A percentile compares a stretch with the other conserved stretches of the same genome.
Evolutionary conservation across 2,329 filamentous ascomycete species (phyloP).

Genomic region (Monilinia fructigena): DNA sequence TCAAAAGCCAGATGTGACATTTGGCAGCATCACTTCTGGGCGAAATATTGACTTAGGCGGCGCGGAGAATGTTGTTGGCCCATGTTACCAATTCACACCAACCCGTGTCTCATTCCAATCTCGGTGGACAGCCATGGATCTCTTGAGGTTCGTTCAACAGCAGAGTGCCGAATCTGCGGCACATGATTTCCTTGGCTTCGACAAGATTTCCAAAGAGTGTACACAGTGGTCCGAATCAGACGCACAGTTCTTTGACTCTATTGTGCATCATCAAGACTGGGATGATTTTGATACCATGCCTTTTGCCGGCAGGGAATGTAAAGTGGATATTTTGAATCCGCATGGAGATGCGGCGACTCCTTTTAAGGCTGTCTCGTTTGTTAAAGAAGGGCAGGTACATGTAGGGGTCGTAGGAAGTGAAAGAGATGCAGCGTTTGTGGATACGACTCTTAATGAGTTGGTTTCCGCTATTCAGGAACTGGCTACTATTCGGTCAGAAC

Average conservation of each 20-base stretch:
- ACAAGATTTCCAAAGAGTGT: conserved; percentile 41
- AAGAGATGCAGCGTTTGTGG: conserved; percentile 42
- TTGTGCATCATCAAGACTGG: conserved; percentile 43
- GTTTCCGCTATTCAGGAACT: conserved; percentile 31
- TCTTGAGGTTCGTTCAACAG: conserved; percentile 40
- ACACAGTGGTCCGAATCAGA: conserved; percentile 39
- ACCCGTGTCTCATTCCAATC: conserved; percentile 44
- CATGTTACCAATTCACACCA: conserved; percentile 48
- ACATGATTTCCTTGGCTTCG: conserved; percentile 42
- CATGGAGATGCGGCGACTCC: conserved; percentile 45
- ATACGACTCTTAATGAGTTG: conserved; percentile 41
- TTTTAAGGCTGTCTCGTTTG: conserved; percentile 48
- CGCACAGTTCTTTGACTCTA: conserved; percentile 39
- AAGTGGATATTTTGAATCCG: conserved; percentile 41
- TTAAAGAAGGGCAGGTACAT: conserved; percentile 43
- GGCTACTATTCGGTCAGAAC: conserved; percentile 11
- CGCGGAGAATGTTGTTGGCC: conserved; percentile 45
- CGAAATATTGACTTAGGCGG: conserved; percentile 43
- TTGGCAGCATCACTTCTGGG: conserved; percentile 43
- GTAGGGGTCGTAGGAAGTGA: conserved; percentile 49
- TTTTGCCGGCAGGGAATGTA: conserved; percentile 41
- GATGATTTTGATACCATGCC: conserved; percentile 46
- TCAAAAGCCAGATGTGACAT: conserved; percentile 30
- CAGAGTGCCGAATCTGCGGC: conserved; percentile 40
- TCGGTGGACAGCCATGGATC: conserved; percentile 40